Conservation (phyloP, 352 stramenopile species). For the Phytophthora boehmeriae region DNA sequence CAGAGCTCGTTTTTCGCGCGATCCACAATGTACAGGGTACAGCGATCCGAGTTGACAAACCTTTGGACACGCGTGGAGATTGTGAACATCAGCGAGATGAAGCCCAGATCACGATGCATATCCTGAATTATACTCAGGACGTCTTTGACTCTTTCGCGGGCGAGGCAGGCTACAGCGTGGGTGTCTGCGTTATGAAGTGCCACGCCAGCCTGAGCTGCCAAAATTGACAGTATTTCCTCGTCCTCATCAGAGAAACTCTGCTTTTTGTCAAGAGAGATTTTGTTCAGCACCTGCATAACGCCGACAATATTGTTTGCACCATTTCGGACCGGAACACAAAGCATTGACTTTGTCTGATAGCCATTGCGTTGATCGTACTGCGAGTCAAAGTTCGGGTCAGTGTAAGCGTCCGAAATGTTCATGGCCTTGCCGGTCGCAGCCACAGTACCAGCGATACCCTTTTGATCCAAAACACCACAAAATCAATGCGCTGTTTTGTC, state of each 20-base stretch:
- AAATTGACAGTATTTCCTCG: slow-evolving; percentile 87
- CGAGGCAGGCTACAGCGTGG: slow-evolving; percentile 56
- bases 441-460: slow-evolving; percentile 91
- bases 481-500: not conserved
- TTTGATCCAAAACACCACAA: slow-evolving; percentile 1
- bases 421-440: slow-evolving; percentile 78
- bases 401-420: slow-evolving; percentile 93
- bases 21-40: slow-evolving; percentile 93
- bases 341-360: slow-evolving; percentile 91
- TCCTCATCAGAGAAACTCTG: slow-evolving; percentile 82
- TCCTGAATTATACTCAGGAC: slow-evolving; percentile 91
- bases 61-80: slow-evolving; percentile 89
- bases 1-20: slow-evolving; percentile 89
- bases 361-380: slow-evolving; percentile 92
- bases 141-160: slow-evolving; percentile 72
- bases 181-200: slow-evolving; percentile 87
- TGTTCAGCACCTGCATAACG: slow-evolving; percentile 92
- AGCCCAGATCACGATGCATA: slow-evolving; percentile 89
- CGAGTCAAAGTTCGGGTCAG: slow-evolving; percentile 93
- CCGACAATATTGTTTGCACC: slow-evolving; percentile 81
- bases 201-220: slow-evolving; percentile 87
- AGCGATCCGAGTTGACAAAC: slow-evolving; percentile 91
- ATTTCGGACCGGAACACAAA: slow-evolving; percentile 91
- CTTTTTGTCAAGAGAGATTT: slow-evolving; percentile 61
- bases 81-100: slow-evolving; percentile 92